Evolutionary conservation across 805 yeast genomes (phyloP).

Genomic region (Yarrowia keelungensis): DNA sequence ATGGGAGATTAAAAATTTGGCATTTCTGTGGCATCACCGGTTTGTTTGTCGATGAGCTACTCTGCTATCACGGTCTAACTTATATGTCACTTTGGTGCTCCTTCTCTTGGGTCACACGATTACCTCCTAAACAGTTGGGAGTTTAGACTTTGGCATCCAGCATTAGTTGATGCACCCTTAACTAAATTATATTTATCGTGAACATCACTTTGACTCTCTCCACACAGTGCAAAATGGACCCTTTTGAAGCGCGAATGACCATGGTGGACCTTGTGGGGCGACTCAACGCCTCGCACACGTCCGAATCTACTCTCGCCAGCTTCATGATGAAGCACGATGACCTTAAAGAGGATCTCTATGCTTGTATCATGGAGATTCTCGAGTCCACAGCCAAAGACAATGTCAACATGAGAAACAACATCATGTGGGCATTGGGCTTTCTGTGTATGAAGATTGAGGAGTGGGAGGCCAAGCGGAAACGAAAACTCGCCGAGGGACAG

Average conservation of each 20-base stretch:
- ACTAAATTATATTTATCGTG: neutral
- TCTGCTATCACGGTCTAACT: too few relatives aligned
- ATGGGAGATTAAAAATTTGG: too few relatives aligned
- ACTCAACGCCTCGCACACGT: slow-evolving; percentile 63
- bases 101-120: neutral
- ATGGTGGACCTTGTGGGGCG: slow-evolving; percentile 69
- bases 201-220: neutral
- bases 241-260: slow-evolving; percentile 83
- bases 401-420: slow-evolving; percentile 64
- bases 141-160: slow-evolving; percentile 9
- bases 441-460: slow-evolving; percentile 49
- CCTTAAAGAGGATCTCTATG: slow-evolving; percentile 70
- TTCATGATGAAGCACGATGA: slow-evolving; percentile 54
- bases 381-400: slow-evolving; percentile 46
- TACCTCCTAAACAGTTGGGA: slow-evolving; percentile 4
- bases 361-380: slow-evolving; percentile 68
- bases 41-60: too few relatives aligned
- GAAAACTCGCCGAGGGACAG: neutral
- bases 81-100: too few relatives aligned
- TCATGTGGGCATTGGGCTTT: slow-evolving; percentile 74
- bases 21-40: too few relatives aligned
- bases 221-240: slow-evolving; percentile 64
- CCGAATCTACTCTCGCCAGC: slow-evolving; percentile 46
- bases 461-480: slow-evolving; percentile 33
- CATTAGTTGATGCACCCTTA: slow-evolving; percentile 22